Conservation (phyloP, 2,329 filamentous ascomycete species). For the Lasiodiplodia gonubiensis region DNA sequence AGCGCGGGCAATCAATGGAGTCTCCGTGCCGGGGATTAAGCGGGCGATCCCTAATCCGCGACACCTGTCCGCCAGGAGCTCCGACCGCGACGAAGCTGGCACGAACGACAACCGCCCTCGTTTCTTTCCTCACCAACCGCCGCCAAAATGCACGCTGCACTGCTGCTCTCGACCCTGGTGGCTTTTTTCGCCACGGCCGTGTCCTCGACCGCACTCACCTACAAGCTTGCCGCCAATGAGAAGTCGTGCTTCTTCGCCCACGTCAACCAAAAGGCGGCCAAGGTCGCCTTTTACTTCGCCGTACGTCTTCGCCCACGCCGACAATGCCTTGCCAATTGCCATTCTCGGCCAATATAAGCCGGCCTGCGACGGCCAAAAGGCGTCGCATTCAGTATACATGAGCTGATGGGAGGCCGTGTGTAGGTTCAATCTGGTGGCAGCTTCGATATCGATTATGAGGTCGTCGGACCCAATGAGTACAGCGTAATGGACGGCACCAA, state of each 20-base stretch:
- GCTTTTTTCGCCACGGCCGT: conserved; percentile 73
- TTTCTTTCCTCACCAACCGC: conserved; percentile 5
- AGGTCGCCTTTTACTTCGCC: conserved; percentile 98
- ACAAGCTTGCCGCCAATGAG: conserved; percentile 88
- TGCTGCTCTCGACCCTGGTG: conserved; percentile 59
- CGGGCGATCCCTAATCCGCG: conserved; percentile 17
- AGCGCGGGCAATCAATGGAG: neutral
- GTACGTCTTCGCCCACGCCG: conserved; percentile 59
- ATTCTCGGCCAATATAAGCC: neutral
- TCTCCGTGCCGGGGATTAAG: neutral
- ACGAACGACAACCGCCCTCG: conserved; percentile 7
- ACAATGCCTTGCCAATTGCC: neutral
- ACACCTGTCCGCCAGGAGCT: conserved; percentile 27
- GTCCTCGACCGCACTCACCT: conserved; percentile 89
- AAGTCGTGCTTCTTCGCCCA: conserved; percentile 92
- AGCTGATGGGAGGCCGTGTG: neutral
- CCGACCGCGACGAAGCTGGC: conserved; percentile 21
- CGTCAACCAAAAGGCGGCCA: conserved; percentile 78
- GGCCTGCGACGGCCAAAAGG: neutral
- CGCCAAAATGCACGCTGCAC: conserved; percentile 43
- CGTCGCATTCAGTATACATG: neutral
- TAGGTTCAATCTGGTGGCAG: conserved; percentile 98
- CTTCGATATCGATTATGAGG: conserved; percentile 94
- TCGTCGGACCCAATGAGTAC: conserved; percentile 80
- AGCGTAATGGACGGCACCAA: conserved; percentile 85